Evolutionary conservation across 2,329 filamentous ascomycete species (phyloP), one percentile per base, ranked within the genome.

Genomic region (Lasiodiplodia sp.): DNA sequence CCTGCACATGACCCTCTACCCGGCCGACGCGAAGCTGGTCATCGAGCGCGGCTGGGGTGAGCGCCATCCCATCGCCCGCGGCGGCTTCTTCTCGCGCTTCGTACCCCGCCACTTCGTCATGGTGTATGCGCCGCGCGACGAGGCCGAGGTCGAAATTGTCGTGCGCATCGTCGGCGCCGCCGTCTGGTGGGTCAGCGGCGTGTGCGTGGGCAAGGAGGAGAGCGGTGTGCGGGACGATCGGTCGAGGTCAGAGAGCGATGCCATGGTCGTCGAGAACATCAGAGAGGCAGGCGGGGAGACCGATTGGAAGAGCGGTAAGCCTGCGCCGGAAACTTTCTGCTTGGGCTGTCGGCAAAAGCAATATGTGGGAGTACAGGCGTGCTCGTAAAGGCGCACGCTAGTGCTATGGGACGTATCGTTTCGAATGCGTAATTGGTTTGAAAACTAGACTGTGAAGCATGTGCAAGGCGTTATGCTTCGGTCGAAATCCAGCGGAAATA

Each of bases 11-110:
- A 92, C 89, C 60, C 84, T 97, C 65, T 92, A 96, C 75, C 92
- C 92, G 0, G 87, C 90, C 52, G 93, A 96, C 76, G 92, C 91
- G 64, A 87, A 85, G 73, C 83, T 90, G 64, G 86, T 96, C 21
- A 81, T 97, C 28, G 86, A 90, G 72, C 89, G 88, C 70, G 92
- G 92, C 1, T 96, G 93, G 93, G 94, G 91, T 1, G 89, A 96
- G 81, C 75, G 86, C 23, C 87, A 89, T 79, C 87, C 87, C 5
- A 73, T 94, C 67, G 90, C 92, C 8, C 87, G 88, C 74, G 90
- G 88, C 66, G 87, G 88, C 53, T 89, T 87, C 83, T 86, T 90
- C 71, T 83, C 84, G 70, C 86, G 88, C 75, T 91, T 91, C 63
- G 89, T 96, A 67, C 92, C 92, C 0, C 81, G 85, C 3, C 90